Percentiles rank a stretch among this genome's conserved stretches.
phyloP scores from a whole-genome alignment of 148 eudicot species.

The Chenopodium album region DNA sequence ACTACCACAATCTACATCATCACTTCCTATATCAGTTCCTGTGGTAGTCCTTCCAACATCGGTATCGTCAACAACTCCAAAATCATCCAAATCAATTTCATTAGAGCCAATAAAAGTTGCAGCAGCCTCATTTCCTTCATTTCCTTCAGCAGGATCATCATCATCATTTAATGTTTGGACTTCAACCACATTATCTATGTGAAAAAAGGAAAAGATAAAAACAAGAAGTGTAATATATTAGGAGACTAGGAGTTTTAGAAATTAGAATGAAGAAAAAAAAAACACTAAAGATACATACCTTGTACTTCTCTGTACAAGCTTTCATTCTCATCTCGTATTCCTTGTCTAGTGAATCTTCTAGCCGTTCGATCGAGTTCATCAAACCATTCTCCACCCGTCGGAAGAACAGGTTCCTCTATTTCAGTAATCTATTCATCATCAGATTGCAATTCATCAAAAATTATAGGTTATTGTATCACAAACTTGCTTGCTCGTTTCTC shows the following conservation, averaged over 20 bases:
- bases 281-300: no score
- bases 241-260: no score
- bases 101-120: not conserved
- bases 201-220: not conserved
- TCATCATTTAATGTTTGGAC: not conserved
- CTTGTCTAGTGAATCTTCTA: not conserved
- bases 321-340: no score
- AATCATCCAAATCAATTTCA: not conserved
- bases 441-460: constrained; percentile 3
- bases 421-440: constrained; percentile 5
- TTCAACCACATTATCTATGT: not conserved
- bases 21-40: not conserved
- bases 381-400: not conserved
- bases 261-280: no score
- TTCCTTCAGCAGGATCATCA: not conserved
- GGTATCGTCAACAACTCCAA: not conserved
- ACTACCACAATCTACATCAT: not conserved
- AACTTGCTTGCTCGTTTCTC: not conserved
- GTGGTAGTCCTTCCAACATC: not conserved
- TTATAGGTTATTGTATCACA: not conserved
- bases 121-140: not conserved
- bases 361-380: not conserved
- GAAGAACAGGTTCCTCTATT: not conserved
- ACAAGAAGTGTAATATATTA: not conserved
- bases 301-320: not conserved